Conservation (phyloP, 129 eudicot species). For the Cynara cardunculus region DNA sequence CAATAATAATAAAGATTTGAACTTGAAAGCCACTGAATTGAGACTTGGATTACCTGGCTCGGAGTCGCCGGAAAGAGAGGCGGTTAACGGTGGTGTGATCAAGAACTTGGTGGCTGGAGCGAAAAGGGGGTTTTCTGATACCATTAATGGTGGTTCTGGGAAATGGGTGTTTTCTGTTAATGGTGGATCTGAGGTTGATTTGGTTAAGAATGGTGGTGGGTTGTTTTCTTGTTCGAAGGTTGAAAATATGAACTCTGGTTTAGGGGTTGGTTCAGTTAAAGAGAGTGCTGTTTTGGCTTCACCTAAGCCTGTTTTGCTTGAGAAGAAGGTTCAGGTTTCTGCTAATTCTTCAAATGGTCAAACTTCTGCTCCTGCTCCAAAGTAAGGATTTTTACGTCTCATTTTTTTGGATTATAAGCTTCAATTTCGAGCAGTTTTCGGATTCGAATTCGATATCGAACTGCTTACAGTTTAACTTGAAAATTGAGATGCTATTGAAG, state of each 20-base stretch:
- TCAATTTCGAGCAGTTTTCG: neutral
- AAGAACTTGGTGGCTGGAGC: slow-evolving; percentile 55
- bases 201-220: slow-evolving; percentile 39
- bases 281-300: slow-evolving; percentile 31
- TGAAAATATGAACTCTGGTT: slow-evolving; percentile 2
- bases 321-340: slow-evolving; percentile 46
- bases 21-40: slow-evolving; percentile 77
- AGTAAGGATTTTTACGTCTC: slow-evolving; percentile 35
- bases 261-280: slow-evolving; percentile 27
- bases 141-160: slow-evolving; percentile 45
- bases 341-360: slow-evolving; percentile 27
- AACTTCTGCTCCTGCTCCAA: slow-evolving; percentile 48
- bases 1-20: slow-evolving; percentile 28
- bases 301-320: slow-evolving; percentile 26
- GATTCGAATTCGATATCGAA: neutral
- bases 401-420: neutral
- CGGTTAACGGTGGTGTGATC: slow-evolving; percentile 5
- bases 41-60: slow-evolving; percentile 87
- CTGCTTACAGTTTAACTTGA: neutral
- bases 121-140: slow-evolving; percentile 60
- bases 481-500: neutral
- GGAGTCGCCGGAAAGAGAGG: slow-evolving; percentile 59
- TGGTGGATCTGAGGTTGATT: slow-evolving; percentile 52
- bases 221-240: slow-evolving; percentile 38
- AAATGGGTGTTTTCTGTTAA: slow-evolving; percentile 52